Evolutionary conservation across 495 filamentous ascomycete species (phyloP).

Genomic region (Penicillium paxilli): DNA sequence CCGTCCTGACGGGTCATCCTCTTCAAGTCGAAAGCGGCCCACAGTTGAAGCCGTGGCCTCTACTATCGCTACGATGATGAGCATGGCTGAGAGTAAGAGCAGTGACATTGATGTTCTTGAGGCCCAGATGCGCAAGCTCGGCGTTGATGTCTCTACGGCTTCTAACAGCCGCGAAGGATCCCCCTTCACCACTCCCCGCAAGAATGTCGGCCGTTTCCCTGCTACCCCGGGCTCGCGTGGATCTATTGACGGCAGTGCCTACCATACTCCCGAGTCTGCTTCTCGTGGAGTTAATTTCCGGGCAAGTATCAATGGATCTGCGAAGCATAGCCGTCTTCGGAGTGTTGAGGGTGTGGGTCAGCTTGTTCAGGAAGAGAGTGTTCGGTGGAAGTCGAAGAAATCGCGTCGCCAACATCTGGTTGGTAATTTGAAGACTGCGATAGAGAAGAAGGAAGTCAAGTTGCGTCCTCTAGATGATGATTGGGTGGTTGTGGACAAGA

Average conservation of each 20-base stretch:
- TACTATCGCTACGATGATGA: slow-evolving; percentile 90
- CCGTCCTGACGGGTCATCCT: slow-evolving; percentile 37
- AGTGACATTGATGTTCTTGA: slow-evolving; percentile 89
- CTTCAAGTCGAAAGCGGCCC: slow-evolving; percentile 52
- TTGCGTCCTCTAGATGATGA: slow-evolving; percentile 38
- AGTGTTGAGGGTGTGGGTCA: slow-evolving; percentile 34
- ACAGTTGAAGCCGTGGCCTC: slow-evolving; percentile 89
- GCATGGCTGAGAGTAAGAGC: slow-evolving; percentile 83
- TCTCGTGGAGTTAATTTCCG: slow-evolving; percentile 38
- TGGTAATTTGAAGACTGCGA: slow-evolving; percentile 39
- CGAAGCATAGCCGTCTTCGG: slow-evolving; percentile 44
- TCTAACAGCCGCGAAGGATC: slow-evolving; percentile 54
- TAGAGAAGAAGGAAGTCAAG: slow-evolving; percentile 38
- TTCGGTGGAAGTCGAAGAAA: slow-evolving; percentile 57
- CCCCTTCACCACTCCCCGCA: slow-evolving; percentile 63
- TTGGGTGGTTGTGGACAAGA: slow-evolving; percentile 1
- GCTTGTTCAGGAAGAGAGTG: slow-evolving; percentile 45
- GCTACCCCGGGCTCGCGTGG: slow-evolving; percentile 41
- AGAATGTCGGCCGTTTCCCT: slow-evolving; percentile 35
- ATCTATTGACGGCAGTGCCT: slow-evolving; percentile 44
- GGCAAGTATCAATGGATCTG: slow-evolving; percentile 49
- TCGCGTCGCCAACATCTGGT: slow-evolving; percentile 56
- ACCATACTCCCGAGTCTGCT: slow-evolving; percentile 58
- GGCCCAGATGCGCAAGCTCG: slow-evolving; percentile 73
- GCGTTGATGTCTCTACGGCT: slow-evolving; percentile 53